These are phyloP conservation scores for Globisporangium recalcitrans DNA, from an alignment of 352 stramenopile species.

Conservation along the genomic window DNA sequence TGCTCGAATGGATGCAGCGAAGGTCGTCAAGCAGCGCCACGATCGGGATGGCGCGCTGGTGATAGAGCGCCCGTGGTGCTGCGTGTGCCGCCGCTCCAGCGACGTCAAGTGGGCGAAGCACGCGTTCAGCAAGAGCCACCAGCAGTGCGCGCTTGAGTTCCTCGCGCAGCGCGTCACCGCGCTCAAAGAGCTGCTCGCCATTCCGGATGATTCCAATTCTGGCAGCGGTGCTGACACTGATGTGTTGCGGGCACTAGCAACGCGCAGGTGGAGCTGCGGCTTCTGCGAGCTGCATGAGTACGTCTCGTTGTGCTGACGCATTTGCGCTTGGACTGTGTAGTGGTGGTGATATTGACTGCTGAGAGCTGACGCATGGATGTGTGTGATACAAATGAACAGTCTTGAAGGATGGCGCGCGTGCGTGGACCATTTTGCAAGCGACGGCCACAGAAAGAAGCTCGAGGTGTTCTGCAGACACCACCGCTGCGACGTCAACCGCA, in stretches of 20 bases:
- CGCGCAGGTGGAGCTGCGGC: constrained; percentile 26
- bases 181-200: constrained; percentile 17
- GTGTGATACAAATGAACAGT: not conserved
- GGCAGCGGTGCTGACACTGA: not conserved
- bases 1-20: not conserved
- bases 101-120: constrained; percentile 63
- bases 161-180: constrained; percentile 24
- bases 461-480: constrained; percentile 48
- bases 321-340: too few relatives aligned
- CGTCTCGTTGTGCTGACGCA: not conserved
- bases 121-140: constrained; percentile 56
- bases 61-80: constrained; percentile 43
- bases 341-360: not conserved
- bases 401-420: constrained; percentile 11
- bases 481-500: constrained; percentile 44
- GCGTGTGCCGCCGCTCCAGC: constrained; percentile 55
- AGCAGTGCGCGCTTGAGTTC: constrained; percentile 36
- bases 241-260: not conserved
- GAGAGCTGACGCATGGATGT: not conserved
- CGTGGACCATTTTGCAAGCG: constrained; percentile 35
- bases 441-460: constrained; percentile 31
- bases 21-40: not conserved
- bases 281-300: constrained; percentile 40
- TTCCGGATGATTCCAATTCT: not conserved
- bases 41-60: not conserved